Base-by-base conservation (phyloP, 139 green algal genomes). In the Haematococcus sp. region DNA sequence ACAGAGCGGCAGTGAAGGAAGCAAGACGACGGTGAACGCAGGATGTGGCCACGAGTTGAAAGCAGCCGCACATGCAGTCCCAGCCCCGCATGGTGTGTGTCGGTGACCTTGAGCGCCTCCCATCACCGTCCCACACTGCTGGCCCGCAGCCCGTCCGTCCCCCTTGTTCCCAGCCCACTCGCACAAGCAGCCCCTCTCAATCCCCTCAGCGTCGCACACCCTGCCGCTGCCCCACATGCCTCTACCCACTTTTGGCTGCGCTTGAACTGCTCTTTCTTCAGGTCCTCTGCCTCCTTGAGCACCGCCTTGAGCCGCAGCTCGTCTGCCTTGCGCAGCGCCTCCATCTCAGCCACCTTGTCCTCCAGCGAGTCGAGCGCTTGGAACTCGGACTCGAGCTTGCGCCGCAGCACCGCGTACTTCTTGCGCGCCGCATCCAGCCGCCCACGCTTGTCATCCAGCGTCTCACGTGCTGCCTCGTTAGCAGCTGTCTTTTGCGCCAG, bases 251-350 rank as follows among this genome's bases (percentile, higher is more conserved):
- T 69, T 65, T 82, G 84, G 63, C 78, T 88, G 68, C 56, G 55
- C 70, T 76, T 80, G 78, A 91, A 91, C 75, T 89, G 82, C 74
- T 88, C 77, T 71, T 88, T 87, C 76, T 91, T 88, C 22, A 90
- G 78, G 40, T 70, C 66, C 67, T 86, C 79, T 17, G 65, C 63
- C 72, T 83, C 81, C 43, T 85, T 88, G 17, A 86, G 13, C 23
- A 84, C 69, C 25, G 68, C 71, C 49, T 82, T 72, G 7, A 88
- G 77, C 32, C 71, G 73, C 31, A 58, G 63, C 71, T 88, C 78
- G 43, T 91, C 81, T n/a, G 63, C 70, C 43, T 76, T 76, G 31
- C 73, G 68, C 67, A 89, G 49, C 19, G 59, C 63, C 40, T 88
- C 76, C 33, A 92, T 78, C 75, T 87, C 61, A 0, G 67, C 68